A percentile compares a stretch with the other conserved stretches of the same genome.
Evolutionary conservation across 1,139 yeast genomes (phyloP).

Genomic region (Pichia sp.): DNA sequence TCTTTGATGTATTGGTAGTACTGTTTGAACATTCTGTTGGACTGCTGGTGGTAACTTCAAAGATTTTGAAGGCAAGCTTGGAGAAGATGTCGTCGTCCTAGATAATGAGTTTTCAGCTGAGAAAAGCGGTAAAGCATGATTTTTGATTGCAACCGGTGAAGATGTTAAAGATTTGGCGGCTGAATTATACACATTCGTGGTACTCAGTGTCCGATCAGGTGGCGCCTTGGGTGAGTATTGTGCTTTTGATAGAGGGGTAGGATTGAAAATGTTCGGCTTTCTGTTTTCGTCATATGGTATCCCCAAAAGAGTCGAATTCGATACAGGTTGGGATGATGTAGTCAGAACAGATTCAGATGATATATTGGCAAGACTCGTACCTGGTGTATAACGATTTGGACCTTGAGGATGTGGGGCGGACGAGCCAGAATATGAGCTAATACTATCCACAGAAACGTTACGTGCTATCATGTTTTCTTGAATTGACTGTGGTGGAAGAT

Average conservation of each 20-base stretch:
- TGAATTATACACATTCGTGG: neutral
- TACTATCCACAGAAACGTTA: slow-evolving; percentile 5
- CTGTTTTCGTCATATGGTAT: neutral
- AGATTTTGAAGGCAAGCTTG: neutral
- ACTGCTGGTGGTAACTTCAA: neutral
- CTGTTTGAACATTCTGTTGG: neutral
- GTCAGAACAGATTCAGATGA: slow-evolving; percentile 21
- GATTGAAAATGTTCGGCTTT: neutral
- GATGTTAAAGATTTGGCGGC: neutral
- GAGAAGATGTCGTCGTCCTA: neutral
- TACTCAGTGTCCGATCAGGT: neutral
- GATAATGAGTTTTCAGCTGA: neutral
- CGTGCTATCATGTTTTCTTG: slow-evolving; percentile 1
- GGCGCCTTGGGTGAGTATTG: neutral
- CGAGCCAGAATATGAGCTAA: neutral
- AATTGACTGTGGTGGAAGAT: slow-evolving; percentile 4
- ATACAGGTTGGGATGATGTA: slow-evolving; percentile 13
- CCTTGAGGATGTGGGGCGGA: neutral
- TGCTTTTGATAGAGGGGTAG: neutral
- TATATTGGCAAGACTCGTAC: slow-evolving; percentile 5
- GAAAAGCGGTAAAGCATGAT: neutral
- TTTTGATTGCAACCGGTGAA: neutral
- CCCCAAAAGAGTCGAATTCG: neutral
- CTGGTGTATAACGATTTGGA: slow-evolving; percentile 7
- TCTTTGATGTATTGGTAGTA: neutral